A percentile compares a stretch with the other conserved stretches of the same genome.
Evolutionary conservation across 257 asterid genomes (phyloP).

Genomic region (Salvia rosmarinus): DNA sequence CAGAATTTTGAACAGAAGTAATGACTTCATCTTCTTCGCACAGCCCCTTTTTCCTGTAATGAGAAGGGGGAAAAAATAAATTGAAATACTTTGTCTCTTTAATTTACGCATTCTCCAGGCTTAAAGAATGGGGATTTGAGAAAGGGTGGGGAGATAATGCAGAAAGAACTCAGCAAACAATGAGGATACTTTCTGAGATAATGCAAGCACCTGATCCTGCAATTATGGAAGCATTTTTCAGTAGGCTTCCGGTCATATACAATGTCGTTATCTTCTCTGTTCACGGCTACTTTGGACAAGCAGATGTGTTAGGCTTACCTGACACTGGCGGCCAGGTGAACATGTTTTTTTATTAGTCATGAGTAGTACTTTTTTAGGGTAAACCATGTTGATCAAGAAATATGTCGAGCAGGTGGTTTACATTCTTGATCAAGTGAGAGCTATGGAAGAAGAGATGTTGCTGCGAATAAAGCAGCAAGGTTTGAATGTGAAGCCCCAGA

Average conservation of each 20-base stretch:
- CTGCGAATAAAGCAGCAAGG: constrained; percentile 74
- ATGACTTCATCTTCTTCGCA: constrained; percentile 8
- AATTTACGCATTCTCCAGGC: constrained; percentile 43
- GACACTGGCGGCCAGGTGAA: constrained; percentile 89
- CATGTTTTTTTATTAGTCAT: not conserved
- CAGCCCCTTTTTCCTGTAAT: not conserved
- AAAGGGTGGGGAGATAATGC: constrained; percentile 84
- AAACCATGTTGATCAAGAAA: not conserved
- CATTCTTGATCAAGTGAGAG: constrained; percentile 86
- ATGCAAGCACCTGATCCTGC: constrained; percentile 81
- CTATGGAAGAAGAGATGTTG: constrained; percentile 75
- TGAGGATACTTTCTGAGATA: constrained; percentile 69
- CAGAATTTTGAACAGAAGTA: constrained; percentile 66
- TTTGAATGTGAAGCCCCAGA: constrained; percentile 66
- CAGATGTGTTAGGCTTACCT: constrained; percentile 84
- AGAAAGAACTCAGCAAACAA: constrained; percentile 63
- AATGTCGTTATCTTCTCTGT: constrained; percentile 73
- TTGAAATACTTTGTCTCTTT: not conserved
- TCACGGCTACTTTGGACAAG: constrained; percentile 91
- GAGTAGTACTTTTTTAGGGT: not conserved
- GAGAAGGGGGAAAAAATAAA: not conserved
- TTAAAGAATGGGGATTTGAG: constrained; percentile 76
- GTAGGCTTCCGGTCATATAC: constrained; percentile 65
- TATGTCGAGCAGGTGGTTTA: constrained; percentile 67
- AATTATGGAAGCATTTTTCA: constrained; percentile 57